These are phyloP conservation scores for Trichosporon faecale DNA, from an alignment of 1,284 basidiomycete species.

Conservation along the genomic window DNA sequence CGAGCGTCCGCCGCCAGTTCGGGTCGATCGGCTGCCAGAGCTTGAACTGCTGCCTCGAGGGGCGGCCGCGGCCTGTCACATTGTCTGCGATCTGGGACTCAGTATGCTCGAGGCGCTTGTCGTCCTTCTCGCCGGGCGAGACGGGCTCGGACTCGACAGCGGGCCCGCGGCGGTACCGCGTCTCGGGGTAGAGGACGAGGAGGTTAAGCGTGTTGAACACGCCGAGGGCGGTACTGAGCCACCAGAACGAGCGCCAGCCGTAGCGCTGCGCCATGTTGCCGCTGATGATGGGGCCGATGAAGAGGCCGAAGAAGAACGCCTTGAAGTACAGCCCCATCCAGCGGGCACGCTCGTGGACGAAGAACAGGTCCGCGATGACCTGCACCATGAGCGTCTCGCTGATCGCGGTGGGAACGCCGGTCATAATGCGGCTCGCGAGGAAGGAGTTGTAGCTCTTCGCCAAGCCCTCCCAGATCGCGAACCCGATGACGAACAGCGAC, in stretches of 20 bases:
- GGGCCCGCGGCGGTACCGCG: conserved; percentile 10
- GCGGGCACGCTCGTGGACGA: conserved; percentile 23
- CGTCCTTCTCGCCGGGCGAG: not conserved
- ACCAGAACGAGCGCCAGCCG: conserved; percentile 22
- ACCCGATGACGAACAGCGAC: conserved; percentile 9
- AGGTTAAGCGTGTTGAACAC: conserved; percentile 14
- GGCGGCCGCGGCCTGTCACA: conserved; percentile 1
- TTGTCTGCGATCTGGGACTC: not conserved
- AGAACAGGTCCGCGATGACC: conserved; percentile 24
- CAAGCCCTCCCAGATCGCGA: conserved; percentile 20
- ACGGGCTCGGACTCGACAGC: not conserved
- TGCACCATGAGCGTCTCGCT: conserved; percentile 21
- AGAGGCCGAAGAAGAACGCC: conserved; percentile 21
- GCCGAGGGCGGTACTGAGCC: conserved; percentile 12
- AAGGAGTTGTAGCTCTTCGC: conserved; percentile 16
- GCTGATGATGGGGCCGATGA: conserved; percentile 20
- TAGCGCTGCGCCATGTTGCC: conserved; percentile 17
- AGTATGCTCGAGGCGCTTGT: not conserved
- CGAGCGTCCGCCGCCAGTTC: conserved; percentile 17
- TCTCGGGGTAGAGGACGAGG: conserved; percentile 18
- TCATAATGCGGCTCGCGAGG: conserved; percentile 16
- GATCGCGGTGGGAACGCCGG: conserved; percentile 17
- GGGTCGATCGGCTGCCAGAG: conserved; percentile 20
- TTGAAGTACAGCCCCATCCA: conserved; percentile 24
- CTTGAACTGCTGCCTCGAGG: conserved; percentile 14